Evolutionary conservation across 805 yeast genomes (phyloP).

Genomic region (Yarrowia sp.): DNA sequence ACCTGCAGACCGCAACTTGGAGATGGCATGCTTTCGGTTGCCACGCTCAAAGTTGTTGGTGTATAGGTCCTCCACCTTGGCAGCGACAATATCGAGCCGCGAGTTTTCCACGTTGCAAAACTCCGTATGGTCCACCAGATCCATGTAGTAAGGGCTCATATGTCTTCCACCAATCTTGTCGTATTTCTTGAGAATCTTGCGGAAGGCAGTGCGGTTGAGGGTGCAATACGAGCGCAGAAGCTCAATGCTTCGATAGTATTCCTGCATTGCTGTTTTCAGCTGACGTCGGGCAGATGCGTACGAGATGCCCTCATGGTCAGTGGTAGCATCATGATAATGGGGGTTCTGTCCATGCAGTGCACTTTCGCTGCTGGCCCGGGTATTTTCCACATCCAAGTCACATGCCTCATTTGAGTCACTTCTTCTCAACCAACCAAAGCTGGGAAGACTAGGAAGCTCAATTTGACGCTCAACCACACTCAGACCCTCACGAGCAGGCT

Average conservation of each 20-base stretch:
- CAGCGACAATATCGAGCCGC: conserved; percentile 59
- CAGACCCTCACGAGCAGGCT: conserved; percentile 28
- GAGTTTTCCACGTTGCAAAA: conserved; percentile 54
- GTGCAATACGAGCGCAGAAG: conserved; percentile 66
- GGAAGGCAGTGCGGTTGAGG: conserved; percentile 80
- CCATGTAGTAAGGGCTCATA: conserved; percentile 50
- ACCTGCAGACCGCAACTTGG: conserved; percentile 56
- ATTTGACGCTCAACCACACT: neutral
- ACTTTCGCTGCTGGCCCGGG: neutral
- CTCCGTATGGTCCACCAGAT: conserved; percentile 53
- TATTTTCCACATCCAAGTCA: neutral
- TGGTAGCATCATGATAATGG: neutral
- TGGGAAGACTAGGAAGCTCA: conserved; percentile 25
- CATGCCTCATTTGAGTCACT: conserved; percentile 27
- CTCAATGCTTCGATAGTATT: conserved; percentile 70
- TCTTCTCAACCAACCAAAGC: conserved; percentile 17
- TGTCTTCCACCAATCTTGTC: conserved; percentile 64
- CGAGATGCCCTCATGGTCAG: conserved; percentile 43
- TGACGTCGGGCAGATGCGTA: conserved; percentile 64
- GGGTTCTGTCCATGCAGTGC: conserved; percentile 28
- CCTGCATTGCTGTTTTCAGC: conserved; percentile 64
- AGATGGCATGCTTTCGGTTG: conserved; percentile 67
- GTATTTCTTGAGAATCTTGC: conserved; percentile 85
- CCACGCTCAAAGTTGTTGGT: conserved; percentile 66
- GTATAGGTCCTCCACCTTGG: conserved; percentile 63